Base-by-base conservation (phyloP, 805 yeast genomes). In the Saccharomycopsis sp. region DNA sequence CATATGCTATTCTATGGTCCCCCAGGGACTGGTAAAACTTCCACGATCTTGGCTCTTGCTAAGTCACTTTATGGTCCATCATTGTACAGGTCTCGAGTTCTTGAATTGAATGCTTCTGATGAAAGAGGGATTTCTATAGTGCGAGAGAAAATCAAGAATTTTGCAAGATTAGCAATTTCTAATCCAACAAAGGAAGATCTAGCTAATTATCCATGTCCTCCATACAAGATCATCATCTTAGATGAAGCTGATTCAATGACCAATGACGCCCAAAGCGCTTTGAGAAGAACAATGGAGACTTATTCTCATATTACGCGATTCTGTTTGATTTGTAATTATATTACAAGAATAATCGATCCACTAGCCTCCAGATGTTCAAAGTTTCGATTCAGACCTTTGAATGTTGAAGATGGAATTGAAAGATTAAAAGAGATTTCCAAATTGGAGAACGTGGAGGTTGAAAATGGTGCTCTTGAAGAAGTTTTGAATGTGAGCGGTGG, bases 191-290 rank as follows among this genome's bases (percentile, higher is more conserved):
- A 71, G 13, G 81, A 79, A 33, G 93, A 84, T 55, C 62, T 74
- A 41, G 75, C 67, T 33, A 73, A 78, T 16, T 89, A 88, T 64
- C 96, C 97, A 1, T 90, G 97, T 59, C 97, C 98, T 1, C 97
- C 97, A 4, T 93, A 85, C 64, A 93, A 93, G 60, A 78, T 93
- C 55, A 83, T 93, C 52, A 85, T 93, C 35, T 65, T 93, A 43
- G 97, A 89, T 66, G 97, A 89, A 63, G 97, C 97, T 1, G 97
- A 93, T 62, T 86, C 96, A 9, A 93, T 93, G 97, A 93, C 98
- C 7, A 75, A 86, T 35, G 97, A 87, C 56, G 98, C 98, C 0
- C 98, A 93, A 60, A 77, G 88, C 44, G 98, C 98, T 1, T 70
- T 93, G 52, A 77, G 98, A 66, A 75, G 98, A 63, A 90, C 95